Conservation (phyloP, 179 eudicot species). For the Beta corolliflora region DNA sequence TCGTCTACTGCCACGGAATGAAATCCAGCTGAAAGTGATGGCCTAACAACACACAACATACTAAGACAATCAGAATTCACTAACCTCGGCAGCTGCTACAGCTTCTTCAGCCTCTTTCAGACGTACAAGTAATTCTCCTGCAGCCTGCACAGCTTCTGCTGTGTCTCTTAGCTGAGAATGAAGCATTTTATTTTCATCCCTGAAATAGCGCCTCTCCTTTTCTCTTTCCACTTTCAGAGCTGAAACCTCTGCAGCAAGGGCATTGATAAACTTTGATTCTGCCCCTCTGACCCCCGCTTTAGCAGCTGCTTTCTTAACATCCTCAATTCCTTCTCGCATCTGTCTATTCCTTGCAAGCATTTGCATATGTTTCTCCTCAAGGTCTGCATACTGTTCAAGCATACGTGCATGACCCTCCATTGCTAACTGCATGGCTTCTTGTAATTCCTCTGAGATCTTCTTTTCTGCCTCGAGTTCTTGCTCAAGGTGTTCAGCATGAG, state of each 20-base stretch:
- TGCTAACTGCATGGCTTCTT: conserved; percentile 92
- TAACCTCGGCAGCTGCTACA: conserved; percentile 78
- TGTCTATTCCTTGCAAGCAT: conserved; percentile 78
- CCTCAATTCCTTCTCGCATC: conserved; percentile 83
- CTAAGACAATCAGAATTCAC: conserved; percentile 13
- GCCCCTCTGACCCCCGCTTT: conserved; percentile 80
- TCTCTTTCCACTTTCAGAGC: conserved; percentile 85
- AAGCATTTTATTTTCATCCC: conserved; percentile 85
- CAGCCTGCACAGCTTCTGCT: conserved; percentile 97
- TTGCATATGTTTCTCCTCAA: conserved; percentile 85
- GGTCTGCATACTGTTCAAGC: conserved; percentile 96
- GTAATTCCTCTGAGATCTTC: conserved; percentile 83
- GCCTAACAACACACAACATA: neutral
- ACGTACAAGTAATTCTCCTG: conserved; percentile 94
- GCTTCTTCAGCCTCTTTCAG: conserved; percentile 97
- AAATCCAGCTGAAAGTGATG: neutral
- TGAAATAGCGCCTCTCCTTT: conserved; percentile 68
- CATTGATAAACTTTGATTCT: conserved; percentile 88
- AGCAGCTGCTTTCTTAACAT: conserved; percentile 87
- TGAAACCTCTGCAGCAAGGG: conserved; percentile 87
- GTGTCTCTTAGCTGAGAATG: conserved; percentile 95
- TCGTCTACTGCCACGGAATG: neutral
- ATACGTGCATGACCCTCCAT: conserved; percentile 98
- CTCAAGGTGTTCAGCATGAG: conserved; percentile 51
- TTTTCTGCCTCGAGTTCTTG: conserved; percentile 75